phyloP scores from a whole-genome alignment of 164 flowering plant genomes.

The Magnolia officinalis region DNA sequence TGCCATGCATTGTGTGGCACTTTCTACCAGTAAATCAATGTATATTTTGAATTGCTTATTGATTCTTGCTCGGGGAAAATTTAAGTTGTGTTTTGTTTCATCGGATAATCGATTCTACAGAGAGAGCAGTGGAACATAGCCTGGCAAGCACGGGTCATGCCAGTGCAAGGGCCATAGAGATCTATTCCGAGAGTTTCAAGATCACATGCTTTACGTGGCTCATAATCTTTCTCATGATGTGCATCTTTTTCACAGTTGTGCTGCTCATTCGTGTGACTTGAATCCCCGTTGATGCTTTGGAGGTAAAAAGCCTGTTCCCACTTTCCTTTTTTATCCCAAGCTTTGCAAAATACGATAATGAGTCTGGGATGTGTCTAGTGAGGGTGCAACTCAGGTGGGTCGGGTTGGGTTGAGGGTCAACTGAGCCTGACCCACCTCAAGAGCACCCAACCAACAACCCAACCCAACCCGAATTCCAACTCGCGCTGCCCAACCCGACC shows the following conservation, averaged over 20 bases:
- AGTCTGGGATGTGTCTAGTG: too few species aligned
- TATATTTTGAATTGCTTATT: neutral
- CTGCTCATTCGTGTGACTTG: slow-evolving; percentile 78
- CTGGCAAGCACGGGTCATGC: slow-evolving; percentile 79
- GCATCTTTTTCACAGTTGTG: slow-evolving; percentile 76
- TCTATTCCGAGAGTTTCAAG: slow-evolving; percentile 58
- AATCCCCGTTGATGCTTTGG: neutral
- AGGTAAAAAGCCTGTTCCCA: neutral
- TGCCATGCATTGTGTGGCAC: too few species aligned
- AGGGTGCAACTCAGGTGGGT: too few species aligned
- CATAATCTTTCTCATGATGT: slow-evolving; percentile 59
- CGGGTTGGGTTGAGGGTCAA: too few species aligned
- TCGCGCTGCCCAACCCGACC: too few species aligned
- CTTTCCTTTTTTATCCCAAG: too few species aligned
- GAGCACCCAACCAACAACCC: too few species aligned
- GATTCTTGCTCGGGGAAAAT: neutral
- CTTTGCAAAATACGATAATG: too few species aligned
- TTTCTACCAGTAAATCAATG: neutral
- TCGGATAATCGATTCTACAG: slow-evolving; percentile 90
- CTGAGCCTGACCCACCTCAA: too few species aligned
- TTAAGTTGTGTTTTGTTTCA: slow-evolving; percentile 1
- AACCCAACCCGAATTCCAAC: too few species aligned
- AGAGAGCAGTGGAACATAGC: slow-evolving; percentile 91
- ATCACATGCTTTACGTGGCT: slow-evolving; percentile 85
- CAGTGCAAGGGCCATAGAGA: slow-evolving; percentile 48